Evolutionary conservation across 73 alveolate species (phyloP).

Genomic region (Paramecium biaurelia): DNA sequence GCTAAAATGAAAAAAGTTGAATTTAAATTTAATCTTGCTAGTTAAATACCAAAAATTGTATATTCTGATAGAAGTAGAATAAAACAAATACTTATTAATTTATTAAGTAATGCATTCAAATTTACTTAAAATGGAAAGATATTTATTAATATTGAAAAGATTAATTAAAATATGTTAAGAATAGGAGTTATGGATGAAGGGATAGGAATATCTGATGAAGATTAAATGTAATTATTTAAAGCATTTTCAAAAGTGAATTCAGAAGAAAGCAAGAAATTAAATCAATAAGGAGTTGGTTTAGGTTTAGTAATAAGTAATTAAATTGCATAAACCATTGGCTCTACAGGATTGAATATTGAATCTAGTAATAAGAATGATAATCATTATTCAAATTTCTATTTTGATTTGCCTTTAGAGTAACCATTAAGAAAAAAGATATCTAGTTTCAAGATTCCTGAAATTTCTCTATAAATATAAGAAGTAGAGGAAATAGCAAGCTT

Average conservation of each 20-base stretch:
- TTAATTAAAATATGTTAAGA: neutral
- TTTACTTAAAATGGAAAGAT: conserved; percentile 65
- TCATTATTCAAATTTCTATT: neutral
- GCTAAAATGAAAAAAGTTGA: conserved; percentile 20
- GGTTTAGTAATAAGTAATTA: conserved; percentile 69
- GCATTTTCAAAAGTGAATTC: conserved; percentile 64
- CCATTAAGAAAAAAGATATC: neutral
- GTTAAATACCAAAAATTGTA: neutral
- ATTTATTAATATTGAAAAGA: neutral
- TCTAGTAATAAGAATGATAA: neutral
- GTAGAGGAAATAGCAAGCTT: neutral
- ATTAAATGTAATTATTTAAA: conserved; percentile 51
- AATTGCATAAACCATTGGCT: conserved; percentile 26
- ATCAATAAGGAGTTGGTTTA: conserved; percentile 66
- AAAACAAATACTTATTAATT: conserved; percentile 58
- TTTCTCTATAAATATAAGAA: neutral
- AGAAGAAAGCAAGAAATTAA: conserved; percentile 12
- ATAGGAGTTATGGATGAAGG: conserved; percentile 67
- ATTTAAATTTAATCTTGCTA: neutral
- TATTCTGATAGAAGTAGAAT: conserved; percentile 64
- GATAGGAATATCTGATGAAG: conserved; percentile 64
- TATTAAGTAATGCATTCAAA: conserved; percentile 68
- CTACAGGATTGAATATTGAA: neutral
- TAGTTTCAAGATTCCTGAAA: neutral
- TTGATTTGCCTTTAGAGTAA: neutral